phyloP scores from a whole-genome alignment of 2,329 filamentous ascomycete genomes.

The Cercospora sesami region DNA sequence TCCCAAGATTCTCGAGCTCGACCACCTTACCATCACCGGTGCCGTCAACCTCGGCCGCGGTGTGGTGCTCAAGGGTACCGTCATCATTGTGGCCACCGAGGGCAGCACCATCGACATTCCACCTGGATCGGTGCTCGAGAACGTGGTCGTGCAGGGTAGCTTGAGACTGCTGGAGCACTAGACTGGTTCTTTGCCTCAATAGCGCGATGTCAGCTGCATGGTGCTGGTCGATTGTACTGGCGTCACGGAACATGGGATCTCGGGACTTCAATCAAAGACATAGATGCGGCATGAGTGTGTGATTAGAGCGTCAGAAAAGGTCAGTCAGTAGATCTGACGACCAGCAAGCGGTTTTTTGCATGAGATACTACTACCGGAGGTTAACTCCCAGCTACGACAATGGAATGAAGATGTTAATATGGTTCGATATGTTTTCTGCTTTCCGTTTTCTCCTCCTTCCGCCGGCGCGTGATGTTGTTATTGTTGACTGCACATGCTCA shows the following conservation, averaged over 20 bases:
- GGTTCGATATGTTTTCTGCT: background rate
- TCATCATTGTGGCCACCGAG: slow-evolving; percentile 98
- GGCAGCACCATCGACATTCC: slow-evolving; percentile 97
- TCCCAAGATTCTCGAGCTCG: slow-evolving; percentile 85
- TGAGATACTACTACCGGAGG: slow-evolving; percentile 17
- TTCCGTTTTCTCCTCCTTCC: background rate
- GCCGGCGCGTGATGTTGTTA: background rate
- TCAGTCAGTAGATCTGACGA: slow-evolving; percentile 17
- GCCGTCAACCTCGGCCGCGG: slow-evolving; percentile 95
- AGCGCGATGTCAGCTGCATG: background rate
- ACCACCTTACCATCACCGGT: slow-evolving; percentile 96
- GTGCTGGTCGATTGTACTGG: slow-evolving; percentile 11
- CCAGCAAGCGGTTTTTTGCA: slow-evolving; percentile 10
- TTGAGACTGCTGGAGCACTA: slow-evolving; percentile 72
- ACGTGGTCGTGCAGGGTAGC: slow-evolving; percentile 97
- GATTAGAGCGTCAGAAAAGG: slow-evolving; percentile 15
- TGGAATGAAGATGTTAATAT: slow-evolving; percentile 16
- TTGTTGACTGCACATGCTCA: background rate
- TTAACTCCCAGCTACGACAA: slow-evolving; percentile 12
- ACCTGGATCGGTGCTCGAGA: slow-evolving; percentile 94
- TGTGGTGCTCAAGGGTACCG: slow-evolving; percentile 94
- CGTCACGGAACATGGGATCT: slow-evolving; percentile 11
- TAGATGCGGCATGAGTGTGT: slow-evolving; percentile 15
- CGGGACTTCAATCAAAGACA: slow-evolving; percentile 7
- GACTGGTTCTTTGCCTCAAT: slow-evolving; percentile 16